These are phyloP conservation scores for Suhomyces taliae DNA, from an alignment of 1,139 yeast genomes.

Conservation along the genomic window DNA sequence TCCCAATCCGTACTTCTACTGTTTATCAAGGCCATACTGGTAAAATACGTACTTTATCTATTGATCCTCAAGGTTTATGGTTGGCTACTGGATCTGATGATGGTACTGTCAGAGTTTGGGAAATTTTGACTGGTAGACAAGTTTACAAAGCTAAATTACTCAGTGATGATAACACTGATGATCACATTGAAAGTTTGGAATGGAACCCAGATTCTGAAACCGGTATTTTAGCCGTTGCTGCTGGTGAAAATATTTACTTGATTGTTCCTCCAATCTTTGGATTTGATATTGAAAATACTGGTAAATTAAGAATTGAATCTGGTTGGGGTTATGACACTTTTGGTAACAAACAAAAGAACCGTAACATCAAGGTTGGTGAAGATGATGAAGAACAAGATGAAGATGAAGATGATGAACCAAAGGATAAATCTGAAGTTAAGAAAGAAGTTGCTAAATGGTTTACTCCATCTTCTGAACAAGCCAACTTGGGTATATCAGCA, in stretches of 20 bases:
- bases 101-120: constrained; percentile 96
- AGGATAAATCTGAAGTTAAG: constrained; percentile 34
- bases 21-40: constrained; percentile 80
- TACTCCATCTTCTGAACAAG: constrained; percentile 68
- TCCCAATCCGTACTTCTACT: constrained; percentile 91
- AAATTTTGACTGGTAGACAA: constrained; percentile 91
- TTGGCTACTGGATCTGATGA: constrained; percentile 98
- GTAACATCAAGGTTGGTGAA: constrained; percentile 45
- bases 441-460: constrained; percentile 79
- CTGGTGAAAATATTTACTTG: constrained; percentile 77
- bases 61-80: constrained; percentile 92
- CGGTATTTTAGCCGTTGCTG: constrained; percentile 81
- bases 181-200: constrained; percentile 76
- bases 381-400: constrained; percentile 34
- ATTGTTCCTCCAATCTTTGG: constrained; percentile 91
- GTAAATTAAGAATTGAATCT: constrained; percentile 75
- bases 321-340: constrained; percentile 92
- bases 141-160: constrained; percentile 65
- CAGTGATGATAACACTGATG: constrained; percentile 58
- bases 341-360: constrained; percentile 50
- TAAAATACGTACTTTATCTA: constrained; percentile 75
- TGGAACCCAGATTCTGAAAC: constrained; percentile 84
- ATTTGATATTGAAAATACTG: constrained; percentile 78
- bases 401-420: constrained; percentile 34
- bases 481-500: constrained; percentile 68